These are phyloP conservation scores for Kuraishia piskuri DNA, from an alignment of 805 yeast species.

Conservation along the genomic window DNA sequence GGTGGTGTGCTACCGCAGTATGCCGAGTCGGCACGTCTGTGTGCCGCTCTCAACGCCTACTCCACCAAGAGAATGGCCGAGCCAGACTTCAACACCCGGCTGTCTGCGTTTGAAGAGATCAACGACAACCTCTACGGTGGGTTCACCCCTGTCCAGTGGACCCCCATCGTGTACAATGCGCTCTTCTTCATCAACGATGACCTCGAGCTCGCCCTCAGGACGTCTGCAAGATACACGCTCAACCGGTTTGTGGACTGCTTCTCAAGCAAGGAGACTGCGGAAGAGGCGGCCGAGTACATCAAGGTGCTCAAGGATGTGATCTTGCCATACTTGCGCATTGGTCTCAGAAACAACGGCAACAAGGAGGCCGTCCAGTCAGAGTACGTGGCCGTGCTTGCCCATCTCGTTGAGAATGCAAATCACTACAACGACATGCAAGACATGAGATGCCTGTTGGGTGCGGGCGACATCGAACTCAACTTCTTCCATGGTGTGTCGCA, in stretches of 20 bases:
- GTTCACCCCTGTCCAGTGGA: conserved; percentile 58
- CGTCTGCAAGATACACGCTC: conserved; percentile 62
- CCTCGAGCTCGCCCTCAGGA: conserved; percentile 71
- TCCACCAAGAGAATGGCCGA: conserved; percentile 55
- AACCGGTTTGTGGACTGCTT: conserved; percentile 56
- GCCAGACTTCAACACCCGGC: conserved; percentile 70
- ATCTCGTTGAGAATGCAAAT: conserved; percentile 41
- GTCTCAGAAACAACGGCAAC: conserved; percentile 44
- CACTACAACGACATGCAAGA: conserved; percentile 45
- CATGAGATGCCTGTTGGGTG: conserved; percentile 52
- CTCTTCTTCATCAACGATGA: conserved; percentile 69
- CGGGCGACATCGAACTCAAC: conserved; percentile 76
- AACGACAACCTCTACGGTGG: conserved; percentile 43
- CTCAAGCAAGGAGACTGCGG: conserved; percentile 20
- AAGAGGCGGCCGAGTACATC: conserved; percentile 21
- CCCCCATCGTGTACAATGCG: conserved; percentile 62
- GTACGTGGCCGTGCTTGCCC: conserved; percentile 56
- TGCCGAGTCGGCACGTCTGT: conserved; percentile 37
- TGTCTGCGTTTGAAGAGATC: conserved; percentile 56
- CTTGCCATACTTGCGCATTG: conserved; percentile 58
- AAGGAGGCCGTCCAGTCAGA: conserved; percentile 63
- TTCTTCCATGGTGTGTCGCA: conserved; percentile 73
- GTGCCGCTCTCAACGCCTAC: conserved; percentile 63
- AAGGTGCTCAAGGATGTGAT: conserved; percentile 41
- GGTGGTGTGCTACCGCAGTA: conserved; percentile 41